Evolutionary conservation across 1,284 basidiomycete species (phyloP).

Genomic region (Meripilus lineatus): DNA sequence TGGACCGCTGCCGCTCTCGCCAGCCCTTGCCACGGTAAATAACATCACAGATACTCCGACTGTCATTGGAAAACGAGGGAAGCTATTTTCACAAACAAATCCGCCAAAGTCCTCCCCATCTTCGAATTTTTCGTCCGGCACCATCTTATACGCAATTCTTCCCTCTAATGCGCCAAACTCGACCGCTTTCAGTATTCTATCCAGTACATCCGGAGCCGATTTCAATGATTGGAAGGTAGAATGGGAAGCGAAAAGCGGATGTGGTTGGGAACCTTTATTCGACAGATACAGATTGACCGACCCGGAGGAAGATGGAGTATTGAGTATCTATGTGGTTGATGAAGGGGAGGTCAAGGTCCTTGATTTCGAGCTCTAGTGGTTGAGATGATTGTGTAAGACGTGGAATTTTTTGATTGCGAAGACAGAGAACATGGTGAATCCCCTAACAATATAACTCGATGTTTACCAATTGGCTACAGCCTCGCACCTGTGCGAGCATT

Average conservation of each 20-base stretch:
- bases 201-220: conserved; percentile 29
- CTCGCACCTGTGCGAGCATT: too few relatives aligned
- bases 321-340: conserved; percentile 35
- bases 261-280: conserved; percentile 34
- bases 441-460: too few relatives aligned
- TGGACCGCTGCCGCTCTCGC: conserved; percentile 28
- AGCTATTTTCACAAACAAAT: conserved; percentile 29
- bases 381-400: neutral
- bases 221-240: conserved; percentile 34
- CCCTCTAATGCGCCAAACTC: conserved; percentile 36
- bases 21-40: conserved; percentile 24
- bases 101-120: conserved; percentile 15
- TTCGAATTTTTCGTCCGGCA: conserved; percentile 6
- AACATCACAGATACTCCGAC: conserved; percentile 37
- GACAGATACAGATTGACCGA: conserved; percentile 30
- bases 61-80: conserved; percentile 39
- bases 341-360: conserved; percentile 30
- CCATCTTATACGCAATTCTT: conserved; percentile 31
- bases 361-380: conserved; percentile 26
- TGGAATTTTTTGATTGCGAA: neutral
- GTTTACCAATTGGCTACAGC: too few relatives aligned
- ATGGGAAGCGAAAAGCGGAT: conserved; percentile 31
- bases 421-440: too few relatives aligned
- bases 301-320: conserved; percentile 28
- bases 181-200: conserved; percentile 31